phyloP scores from a whole-genome alignment of 352 stramenopile species.

The Phytophthora cactorum region DNA sequence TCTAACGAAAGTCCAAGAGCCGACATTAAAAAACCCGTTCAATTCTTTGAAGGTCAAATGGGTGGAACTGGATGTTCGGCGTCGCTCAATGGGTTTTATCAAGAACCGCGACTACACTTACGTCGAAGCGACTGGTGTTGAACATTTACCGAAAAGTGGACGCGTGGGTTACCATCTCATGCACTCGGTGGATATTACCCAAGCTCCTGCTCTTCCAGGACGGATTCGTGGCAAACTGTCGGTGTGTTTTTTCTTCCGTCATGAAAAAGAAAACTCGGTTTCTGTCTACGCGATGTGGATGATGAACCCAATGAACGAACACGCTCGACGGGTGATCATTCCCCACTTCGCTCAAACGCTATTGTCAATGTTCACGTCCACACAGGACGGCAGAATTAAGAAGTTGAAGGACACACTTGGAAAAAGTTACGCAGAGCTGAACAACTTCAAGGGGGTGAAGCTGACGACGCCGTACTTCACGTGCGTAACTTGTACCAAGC shows the following conservation, averaged over 20 bases:
- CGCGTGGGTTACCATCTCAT: conserved; percentile 51
- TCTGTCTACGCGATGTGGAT: conserved; percentile 48
- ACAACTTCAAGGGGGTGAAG: conserved; percentile 10
- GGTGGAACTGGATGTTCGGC: conserved; percentile 34
- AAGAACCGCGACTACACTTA: conserved; percentile 62
- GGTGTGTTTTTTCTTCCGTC: conserved; percentile 45
- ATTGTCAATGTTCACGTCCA: conserved; percentile 23
- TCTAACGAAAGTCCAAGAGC: conserved; percentile 15
- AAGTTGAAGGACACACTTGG: conserved; percentile 23
- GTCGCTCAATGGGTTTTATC: conserved; percentile 25
- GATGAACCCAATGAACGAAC: conserved; percentile 32
- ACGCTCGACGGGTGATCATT: conserved; percentile 16
- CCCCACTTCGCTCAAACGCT: conserved; percentile 27
- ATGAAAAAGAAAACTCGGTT: conserved; percentile 31
- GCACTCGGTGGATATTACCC: conserved; percentile 43
- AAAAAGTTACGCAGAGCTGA: conserved; percentile 23
- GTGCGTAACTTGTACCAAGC: conserved; percentile 24
- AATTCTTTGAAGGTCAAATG: conserved; percentile 37
- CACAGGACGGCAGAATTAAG: conserved; percentile 30
- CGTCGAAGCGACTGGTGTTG: conserved; percentile 51
- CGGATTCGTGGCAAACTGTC: conserved; percentile 41
- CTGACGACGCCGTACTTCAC: conserved; percentile 14
- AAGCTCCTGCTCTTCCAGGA: conserved; percentile 21
- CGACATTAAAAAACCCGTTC: conserved; percentile 49
- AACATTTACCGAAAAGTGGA: conserved; percentile 28